Base-by-base conservation (phyloP, 306 rosid species). In the Inga oerstediana region DNA sequence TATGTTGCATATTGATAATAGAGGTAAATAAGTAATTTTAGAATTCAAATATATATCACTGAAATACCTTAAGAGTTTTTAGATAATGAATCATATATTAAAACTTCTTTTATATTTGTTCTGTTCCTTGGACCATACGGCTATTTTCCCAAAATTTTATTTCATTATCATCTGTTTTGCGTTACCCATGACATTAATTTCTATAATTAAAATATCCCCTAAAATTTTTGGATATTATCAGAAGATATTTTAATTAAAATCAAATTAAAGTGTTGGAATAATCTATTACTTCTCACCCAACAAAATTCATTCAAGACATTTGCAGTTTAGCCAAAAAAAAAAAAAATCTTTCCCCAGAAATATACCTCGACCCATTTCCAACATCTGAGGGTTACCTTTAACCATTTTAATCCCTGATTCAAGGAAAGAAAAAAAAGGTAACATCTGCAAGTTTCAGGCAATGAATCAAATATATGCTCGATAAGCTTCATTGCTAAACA, bases 401-500 rank as follows among this genome's bases (percentile, higher is more conserved):
- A 49, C 17, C 67, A 65, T 19, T 34, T 34, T 52, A 34, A 79
- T 34, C 15, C 22, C 69, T 20, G 20, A 5, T 32, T 52, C 5
- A 45, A 66, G 51, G 79, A 56, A 30, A 27, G 56, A 37, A 37
- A 56, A 56, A 52, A 30, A 44, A 30, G 39, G 15, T 68, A 14
- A 15, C 2, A 45, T 44, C 52, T 13, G 66, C 66, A 61, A 44
- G 34, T 45, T 8, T 64, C 78, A 41, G n/a, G 76, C 74, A 37
- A 45, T 9, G 56, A 83, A 76, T 43, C 74, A 32, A 44, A 49
- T 59, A 48, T n/a, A 41, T 46, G 37, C 15, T 39, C 69, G 17
- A 68, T 68, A 86, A 54, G 27, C 61, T 24, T 22, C 46, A 54
- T 68, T 34, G 45, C 56, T 22, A 72, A 48, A 65, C 12, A 61